A percentile compares a stretch with the other conserved stretches of the same genome.
These are phyloP conservation scores for Cladosporium sp. DNA, from an alignment of 2,329 filamentous ascomycete genomes.

Conservation along the genomic window DNA sequence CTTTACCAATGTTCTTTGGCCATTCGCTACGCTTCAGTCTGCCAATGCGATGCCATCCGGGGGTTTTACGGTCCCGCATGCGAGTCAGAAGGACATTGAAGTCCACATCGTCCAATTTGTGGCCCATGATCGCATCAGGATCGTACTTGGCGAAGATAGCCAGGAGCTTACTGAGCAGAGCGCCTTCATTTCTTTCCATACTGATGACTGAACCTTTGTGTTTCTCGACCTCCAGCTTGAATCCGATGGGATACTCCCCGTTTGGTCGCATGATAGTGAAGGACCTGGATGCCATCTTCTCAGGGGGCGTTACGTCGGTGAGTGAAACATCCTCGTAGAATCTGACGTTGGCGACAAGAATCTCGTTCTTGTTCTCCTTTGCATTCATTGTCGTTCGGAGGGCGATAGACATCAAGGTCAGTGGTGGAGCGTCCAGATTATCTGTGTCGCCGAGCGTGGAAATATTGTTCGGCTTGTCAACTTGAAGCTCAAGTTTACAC, in stretches of 20 bases:
- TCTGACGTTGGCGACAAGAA: slow-evolving; percentile 83
- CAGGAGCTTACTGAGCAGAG: slow-evolving; percentile 82
- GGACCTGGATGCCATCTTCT: slow-evolving; percentile 81
- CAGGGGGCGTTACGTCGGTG: slow-evolving; percentile 79
- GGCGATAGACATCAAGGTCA: slow-evolving; percentile 94
- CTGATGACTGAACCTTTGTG: slow-evolving; percentile 69
- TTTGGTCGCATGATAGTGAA: slow-evolving; percentile 88
- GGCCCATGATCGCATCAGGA: slow-evolving; percentile 88
- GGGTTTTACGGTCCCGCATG: slow-evolving; percentile 83
- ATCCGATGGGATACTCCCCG: slow-evolving; percentile 76
- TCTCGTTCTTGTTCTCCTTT: slow-evolving; percentile 94
- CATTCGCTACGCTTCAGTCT: slow-evolving; percentile 77
- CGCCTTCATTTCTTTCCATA: slow-evolving; percentile 76
- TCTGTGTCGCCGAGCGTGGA: slow-evolving; percentile 71
- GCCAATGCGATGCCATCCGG: slow-evolving; percentile 91
- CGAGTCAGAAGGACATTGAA: slow-evolving; percentile 86
- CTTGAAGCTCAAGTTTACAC: slow-evolving; percentile 89
- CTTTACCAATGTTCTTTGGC: slow-evolving; percentile 81
- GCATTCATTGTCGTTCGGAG: slow-evolving; percentile 84
- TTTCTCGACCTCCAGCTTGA: slow-evolving; percentile 72
- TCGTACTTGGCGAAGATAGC: slow-evolving; percentile 84
- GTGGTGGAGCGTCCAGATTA: slow-evolving; percentile 73
- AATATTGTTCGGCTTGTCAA: slow-evolving; percentile 72
- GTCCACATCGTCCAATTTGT: slow-evolving; percentile 95
- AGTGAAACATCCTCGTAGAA: slow-evolving; percentile 89